These are phyloP conservation scores for Onygenales sp. DNA, from an alignment of 2,329 filamentous ascomycete species.

Conservation along the genomic window DNA sequence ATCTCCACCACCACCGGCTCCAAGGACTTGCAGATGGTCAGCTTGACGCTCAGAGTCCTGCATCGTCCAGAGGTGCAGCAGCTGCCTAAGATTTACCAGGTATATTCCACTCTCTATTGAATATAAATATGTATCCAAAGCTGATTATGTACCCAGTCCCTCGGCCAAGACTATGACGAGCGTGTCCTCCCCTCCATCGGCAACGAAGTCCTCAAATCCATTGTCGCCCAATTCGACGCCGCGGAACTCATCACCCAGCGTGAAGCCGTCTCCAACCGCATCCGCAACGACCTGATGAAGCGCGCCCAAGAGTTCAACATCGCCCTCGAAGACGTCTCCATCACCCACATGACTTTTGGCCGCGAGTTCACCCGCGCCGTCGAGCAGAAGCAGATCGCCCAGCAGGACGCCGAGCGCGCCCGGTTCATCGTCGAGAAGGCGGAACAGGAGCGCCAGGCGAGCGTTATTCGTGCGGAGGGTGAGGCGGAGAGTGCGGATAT, in stretches of 20 bases:
- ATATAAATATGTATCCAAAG: neutral
- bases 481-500: conserved; percentile 95
- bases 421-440: conserved; percentile 98
- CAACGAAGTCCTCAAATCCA: conserved; percentile 97
- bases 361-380: conserved; percentile 98
- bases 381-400: conserved; percentile 99
- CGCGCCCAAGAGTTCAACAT: conserved; percentile 98
- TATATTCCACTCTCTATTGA: conserved; percentile 30
- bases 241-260: conserved; percentile 98
- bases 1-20: conserved; percentile 95
- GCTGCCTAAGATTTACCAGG: conserved; percentile 97
- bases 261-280: conserved; percentile 91
- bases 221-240: conserved; percentile 97
- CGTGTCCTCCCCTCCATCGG: conserved; percentile 96
- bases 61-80: conserved; percentile 88
- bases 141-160: conserved; percentile 53
- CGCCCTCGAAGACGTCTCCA: conserved; percentile 94
- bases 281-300: conserved; percentile 82
- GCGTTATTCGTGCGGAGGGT: conserved; percentile 95
- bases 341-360: conserved; percentile 99
- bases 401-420: conserved; percentile 95
- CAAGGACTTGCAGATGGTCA: conserved; percentile 99
- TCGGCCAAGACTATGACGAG: conserved; percentile 97
- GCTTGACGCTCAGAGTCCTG: conserved; percentile 88
- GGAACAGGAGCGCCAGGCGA: conserved; percentile 97